Evolutionary conservation across 1,284 basidiomycete genomes (phyloP).

Genomic region (Somion occarium): DNA sequence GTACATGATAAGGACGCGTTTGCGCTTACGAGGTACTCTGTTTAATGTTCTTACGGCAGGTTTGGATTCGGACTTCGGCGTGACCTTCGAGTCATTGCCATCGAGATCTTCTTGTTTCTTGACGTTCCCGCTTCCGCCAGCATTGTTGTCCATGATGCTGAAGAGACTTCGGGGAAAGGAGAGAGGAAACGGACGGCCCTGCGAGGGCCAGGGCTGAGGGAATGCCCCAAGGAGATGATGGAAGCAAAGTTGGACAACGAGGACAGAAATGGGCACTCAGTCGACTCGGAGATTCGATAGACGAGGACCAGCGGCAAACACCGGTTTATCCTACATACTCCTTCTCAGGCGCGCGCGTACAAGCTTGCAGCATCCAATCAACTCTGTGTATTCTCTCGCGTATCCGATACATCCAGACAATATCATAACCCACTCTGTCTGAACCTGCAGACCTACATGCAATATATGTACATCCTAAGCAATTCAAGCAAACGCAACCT

Average conservation of each 20-base stretch:
- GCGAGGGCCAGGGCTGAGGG: slow-evolving; percentile 7
- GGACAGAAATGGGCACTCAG: slow-evolving; percentile 11
- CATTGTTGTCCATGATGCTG: slow-evolving; percentile 28
- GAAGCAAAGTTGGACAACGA: slow-evolving; percentile 17
- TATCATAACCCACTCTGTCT: too few species aligned
- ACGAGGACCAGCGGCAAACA: slow-evolving; percentile 11
- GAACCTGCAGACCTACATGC: too few species aligned
- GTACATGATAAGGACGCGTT: slow-evolving; percentile 12
- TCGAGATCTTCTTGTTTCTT: slow-evolving; percentile 42
- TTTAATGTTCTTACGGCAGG: slow-evolving; percentile 71
- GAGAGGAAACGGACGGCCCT: slow-evolving; percentile 4
- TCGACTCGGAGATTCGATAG: slow-evolving; percentile 10
- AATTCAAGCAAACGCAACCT: too few species aligned
- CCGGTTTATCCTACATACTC: slow-evolving; percentile 24
- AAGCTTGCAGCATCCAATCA: slow-evolving; percentile 1
- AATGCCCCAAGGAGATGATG: slow-evolving; percentile 9
- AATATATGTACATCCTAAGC: too few species aligned
- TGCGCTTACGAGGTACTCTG: slow-evolving; percentile 71
- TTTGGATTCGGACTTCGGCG: slow-evolving; percentile 56
- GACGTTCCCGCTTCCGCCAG: slow-evolving; percentile 22
- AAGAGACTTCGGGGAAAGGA: slow-evolving; percentile 7
- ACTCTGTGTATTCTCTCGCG: too few species aligned
- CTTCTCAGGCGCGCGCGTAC: background rate
- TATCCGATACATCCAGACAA: too few species aligned
- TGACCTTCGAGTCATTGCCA: slow-evolving; percentile 31